Evolutionary conservation across 2,329 filamentous ascomycete genomes (phyloP).

Genomic region (Penicillium sp.): DNA sequence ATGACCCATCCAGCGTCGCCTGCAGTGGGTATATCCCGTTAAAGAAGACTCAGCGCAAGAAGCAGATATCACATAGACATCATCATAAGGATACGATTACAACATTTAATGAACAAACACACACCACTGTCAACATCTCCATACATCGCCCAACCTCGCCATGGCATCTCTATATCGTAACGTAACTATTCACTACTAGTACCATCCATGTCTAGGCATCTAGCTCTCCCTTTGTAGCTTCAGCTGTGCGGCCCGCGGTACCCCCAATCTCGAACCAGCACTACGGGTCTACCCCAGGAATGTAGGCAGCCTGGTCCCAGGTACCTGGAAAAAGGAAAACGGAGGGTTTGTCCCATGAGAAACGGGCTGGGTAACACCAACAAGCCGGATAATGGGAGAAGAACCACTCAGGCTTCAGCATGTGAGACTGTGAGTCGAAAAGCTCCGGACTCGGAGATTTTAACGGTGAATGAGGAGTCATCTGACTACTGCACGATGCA

Average conservation of each 20-base stretch:
- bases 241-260: background rate
- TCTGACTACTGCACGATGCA: constrained; percentile 23
- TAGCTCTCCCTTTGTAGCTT: background rate
- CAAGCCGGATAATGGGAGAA: background rate
- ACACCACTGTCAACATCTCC: background rate
- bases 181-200: too few relatives aligned
- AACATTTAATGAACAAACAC: constrained; percentile 1
- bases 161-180: too few relatives aligned
- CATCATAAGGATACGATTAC: background rate
- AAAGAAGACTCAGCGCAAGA: background rate
- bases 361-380: constrained; percentile 1
- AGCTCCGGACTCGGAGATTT: constrained; percentile 19
- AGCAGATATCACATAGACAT: background rate
- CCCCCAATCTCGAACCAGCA: background rate
- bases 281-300: constrained; percentile 12
- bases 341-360: constrained; percentile 2
- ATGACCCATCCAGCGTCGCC: background rate
- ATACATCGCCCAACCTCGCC: too few relatives aligned
- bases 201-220: too few relatives aligned
- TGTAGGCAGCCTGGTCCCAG: constrained; percentile 9
- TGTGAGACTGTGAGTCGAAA: background rate
- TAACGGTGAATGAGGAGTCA: constrained; percentile 16
- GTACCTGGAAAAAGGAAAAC: constrained; percentile 13
- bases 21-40: background rate
- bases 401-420: background rate